Evolutionary conservation across 495 filamentous ascomycete species (phyloP).

Genomic region (Aspergillus heteromorphus): DNA sequence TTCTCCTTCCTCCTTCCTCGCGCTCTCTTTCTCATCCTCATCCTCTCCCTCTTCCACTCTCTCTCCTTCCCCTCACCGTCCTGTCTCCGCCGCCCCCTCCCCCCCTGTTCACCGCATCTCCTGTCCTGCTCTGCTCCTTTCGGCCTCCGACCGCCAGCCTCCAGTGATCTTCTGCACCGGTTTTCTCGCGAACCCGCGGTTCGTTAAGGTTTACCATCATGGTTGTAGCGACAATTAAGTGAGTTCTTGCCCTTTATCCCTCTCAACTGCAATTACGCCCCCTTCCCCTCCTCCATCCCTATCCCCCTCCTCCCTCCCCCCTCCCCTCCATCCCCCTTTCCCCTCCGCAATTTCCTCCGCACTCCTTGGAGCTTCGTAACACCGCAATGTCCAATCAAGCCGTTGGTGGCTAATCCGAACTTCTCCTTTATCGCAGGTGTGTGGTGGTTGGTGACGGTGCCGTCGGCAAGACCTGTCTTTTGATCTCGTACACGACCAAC

Average conservation of each 20-base stretch:
- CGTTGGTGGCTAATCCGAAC: constrained; percentile 21
- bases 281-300: background rate
- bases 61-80: constrained; percentile 14
- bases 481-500: constrained; percentile 99
- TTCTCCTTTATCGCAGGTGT: constrained; percentile 54
- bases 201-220: constrained; percentile 19
- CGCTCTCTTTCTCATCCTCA: constrained; percentile 4
- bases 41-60: constrained; percentile 17
- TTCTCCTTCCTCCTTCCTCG: constrained; percentile 15
- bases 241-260: constrained; percentile 16
- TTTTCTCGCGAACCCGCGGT: constrained; percentile 6
- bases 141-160: constrained; percentile 8
- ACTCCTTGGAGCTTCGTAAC: background rate
- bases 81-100: too few species aligned
- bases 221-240: constrained; percentile 40
- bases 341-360: too few species aligned
- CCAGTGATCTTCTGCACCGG: constrained; percentile 3
- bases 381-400: constrained; percentile 3
- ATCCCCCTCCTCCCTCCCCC: constrained; percentile 13
- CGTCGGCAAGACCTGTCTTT: constrained; percentile 95
- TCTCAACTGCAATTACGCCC: background rate
- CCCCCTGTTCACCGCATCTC: constrained; percentile 14
- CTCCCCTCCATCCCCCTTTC: constrained; percentile 11
- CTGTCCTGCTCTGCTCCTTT: background rate
- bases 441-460: constrained; percentile 99